phyloP scores from a whole-genome alignment of 2,329 filamentous ascomycete species.

The Mycocentrospora acerina region DNA sequence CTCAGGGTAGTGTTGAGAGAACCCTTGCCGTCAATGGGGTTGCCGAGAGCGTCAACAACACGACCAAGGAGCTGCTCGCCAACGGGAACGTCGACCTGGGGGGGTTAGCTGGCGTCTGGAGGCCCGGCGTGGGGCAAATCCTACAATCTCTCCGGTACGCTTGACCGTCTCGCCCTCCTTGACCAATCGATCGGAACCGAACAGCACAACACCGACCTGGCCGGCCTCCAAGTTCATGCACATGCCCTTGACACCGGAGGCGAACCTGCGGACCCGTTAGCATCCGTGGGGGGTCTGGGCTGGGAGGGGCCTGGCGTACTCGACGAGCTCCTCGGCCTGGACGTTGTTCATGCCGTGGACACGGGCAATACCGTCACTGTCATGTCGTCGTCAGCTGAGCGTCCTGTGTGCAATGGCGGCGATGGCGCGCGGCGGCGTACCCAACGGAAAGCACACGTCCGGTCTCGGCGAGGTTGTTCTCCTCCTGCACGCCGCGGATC shows the following conservation, averaged over 20 bases:
- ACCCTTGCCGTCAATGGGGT: constrained; percentile 99
- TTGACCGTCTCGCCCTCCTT: constrained; percentile 99
- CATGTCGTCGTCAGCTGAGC: constrained; percentile 34
- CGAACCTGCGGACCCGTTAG: constrained; percentile 68
- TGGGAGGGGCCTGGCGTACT: constrained; percentile 65
- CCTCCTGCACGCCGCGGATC: constrained; percentile 98
- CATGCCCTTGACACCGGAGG: constrained; percentile 99
- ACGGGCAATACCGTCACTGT: constrained; percentile 99
- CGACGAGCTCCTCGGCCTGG: constrained; percentile 99
- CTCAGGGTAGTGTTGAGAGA: constrained; percentile 89
- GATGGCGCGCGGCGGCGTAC: constrained; percentile 63
- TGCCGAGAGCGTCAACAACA: constrained; percentile 97
- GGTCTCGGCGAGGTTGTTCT: constrained; percentile 94
- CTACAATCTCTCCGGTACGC: constrained; percentile 98
- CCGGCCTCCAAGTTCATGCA: constrained; percentile 99
- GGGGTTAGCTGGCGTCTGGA: constrained; percentile 18
- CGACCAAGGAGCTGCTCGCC: constrained; percentile 90
- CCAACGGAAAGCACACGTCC: constrained; percentile 98
- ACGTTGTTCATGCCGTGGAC: constrained; percentile 99
- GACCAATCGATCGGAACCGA: constrained; percentile 99
- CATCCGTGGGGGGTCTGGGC: constrained; percentile 13
- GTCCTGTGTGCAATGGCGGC: constrained; percentile 24
- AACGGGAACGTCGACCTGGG: constrained; percentile 92
- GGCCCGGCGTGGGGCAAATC: constrained; percentile 46
- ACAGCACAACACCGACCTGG: constrained; percentile 99